Percentiles rank a stretch among this genome's conserved stretches.
These are phyloP conservation scores for Strombidium stylifer DNA, from an alignment of 73 alveolate genomes.

Conservation along the genomic window DNA sequence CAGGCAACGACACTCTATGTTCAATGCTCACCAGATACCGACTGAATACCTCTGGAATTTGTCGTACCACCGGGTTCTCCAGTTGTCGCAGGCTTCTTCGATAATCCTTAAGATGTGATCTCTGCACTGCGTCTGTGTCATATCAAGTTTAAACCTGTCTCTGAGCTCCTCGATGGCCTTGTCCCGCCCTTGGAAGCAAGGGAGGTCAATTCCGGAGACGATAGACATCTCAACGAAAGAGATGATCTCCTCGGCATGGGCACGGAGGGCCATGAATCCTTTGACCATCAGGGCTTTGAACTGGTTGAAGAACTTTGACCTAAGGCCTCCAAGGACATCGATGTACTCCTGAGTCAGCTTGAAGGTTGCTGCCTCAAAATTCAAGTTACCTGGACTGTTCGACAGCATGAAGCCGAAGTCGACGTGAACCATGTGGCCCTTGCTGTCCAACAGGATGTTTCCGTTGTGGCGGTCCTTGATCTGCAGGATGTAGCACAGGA, in stretches of 20 bases:
- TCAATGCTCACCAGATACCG: constrained; percentile 62
- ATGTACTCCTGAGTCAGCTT: constrained; percentile 94
- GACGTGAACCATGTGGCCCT: constrained; percentile 97
- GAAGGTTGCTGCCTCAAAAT: constrained; percentile 96
- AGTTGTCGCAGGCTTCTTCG: constrained; percentile 70
- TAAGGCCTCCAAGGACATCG: constrained; percentile 91
- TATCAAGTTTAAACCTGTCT: constrained; percentile 70
- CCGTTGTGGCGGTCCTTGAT: constrained; percentile 99
- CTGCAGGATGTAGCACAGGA: constrained; percentile 88
- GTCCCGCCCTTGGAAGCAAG: constrained; percentile 77
- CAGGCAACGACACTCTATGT: no score
- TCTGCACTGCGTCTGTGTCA: constrained; percentile 42
- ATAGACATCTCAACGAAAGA: constrained; percentile 69
- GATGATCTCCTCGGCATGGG: constrained; percentile 48
- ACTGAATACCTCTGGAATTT: constrained; percentile 59
- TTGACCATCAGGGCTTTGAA: constrained; percentile 49
- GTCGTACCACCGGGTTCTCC: constrained; percentile 83
- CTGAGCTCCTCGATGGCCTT: constrained; percentile 69
- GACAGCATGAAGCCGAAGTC: constrained; percentile 98
- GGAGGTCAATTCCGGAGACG: constrained; percentile 71
- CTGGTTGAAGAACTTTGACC: constrained; percentile 27
- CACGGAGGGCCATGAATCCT: constrained; percentile 63
- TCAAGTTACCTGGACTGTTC: constrained; percentile 94
- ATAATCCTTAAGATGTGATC: constrained; percentile 61
- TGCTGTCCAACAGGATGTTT: constrained; percentile 91